phyloP scores from a whole-genome alignment of 495 filamentous ascomycete genomes.

The Mytilinidion resinicola region DNA sequence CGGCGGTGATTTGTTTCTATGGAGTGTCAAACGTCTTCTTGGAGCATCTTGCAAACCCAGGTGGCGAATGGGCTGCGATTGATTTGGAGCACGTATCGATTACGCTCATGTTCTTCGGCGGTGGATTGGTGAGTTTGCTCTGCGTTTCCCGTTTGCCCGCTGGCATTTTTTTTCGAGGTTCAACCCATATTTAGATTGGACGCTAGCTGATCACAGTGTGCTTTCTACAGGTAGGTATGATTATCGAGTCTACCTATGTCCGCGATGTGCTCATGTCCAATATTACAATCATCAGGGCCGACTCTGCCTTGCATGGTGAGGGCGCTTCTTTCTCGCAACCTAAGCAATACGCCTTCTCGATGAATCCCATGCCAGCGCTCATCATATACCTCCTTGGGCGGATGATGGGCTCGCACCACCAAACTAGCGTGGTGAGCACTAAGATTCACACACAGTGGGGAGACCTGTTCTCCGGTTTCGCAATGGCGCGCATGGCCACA shows the following conservation, averaged over 20 bases:
- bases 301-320: conserved; percentile 26
- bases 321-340: conserved; percentile 53
- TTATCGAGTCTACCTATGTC: conserved; percentile 72
- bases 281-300: conserved; percentile 37
- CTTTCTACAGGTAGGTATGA: conserved; percentile 58
- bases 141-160: too few relatives aligned
- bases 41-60: conserved; percentile 74
- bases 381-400: conserved; percentile 79
- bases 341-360: conserved; percentile 62
- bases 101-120: conserved; percentile 88
- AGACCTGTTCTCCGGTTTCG: conserved; percentile 72
- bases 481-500: conserved; percentile 68
- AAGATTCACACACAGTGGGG: conserved; percentile 97
- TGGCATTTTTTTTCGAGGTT: too few relatives aligned
- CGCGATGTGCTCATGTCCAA: conserved; percentile 65
- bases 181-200: too few relatives aligned
- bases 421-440: conserved; percentile 72
- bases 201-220: too few relatives aligned
- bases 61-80: conserved; percentile 60
- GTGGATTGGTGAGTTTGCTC: conserved; percentile 52
- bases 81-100: conserved; percentile 94
- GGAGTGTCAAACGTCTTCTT: conserved; percentile 87
- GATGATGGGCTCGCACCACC: conserved; percentile 94
- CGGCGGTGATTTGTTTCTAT: conserved; percentile 80
- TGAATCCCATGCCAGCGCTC: conserved; percentile 86